Conservation (phyloP, 495 filamentous ascomycete species). For the Delitschia confertaspora region DNA sequence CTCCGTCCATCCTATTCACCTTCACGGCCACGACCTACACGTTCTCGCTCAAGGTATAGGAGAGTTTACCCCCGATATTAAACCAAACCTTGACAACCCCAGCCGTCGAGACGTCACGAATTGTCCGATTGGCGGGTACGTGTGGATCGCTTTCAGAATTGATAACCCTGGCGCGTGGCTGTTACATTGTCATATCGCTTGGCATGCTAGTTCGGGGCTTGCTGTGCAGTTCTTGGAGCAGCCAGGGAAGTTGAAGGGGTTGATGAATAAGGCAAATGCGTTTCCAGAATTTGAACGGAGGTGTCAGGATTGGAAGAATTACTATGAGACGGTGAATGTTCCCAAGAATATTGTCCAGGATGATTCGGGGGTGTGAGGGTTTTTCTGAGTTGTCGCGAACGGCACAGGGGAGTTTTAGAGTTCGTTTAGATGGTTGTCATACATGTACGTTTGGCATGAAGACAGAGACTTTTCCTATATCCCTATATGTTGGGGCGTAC, state of each 20-base stretch:
- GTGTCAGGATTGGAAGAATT: no score
- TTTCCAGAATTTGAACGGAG: no score
- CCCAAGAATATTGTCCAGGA: conserved; percentile 7
- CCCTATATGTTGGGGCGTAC: no score
- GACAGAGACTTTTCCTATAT: no score
- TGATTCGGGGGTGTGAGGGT: conserved; percentile 13
- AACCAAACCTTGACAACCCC: conserved; percentile 13
- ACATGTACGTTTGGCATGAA: no score
- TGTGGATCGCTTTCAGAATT: conserved; percentile 13
- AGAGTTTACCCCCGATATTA: conserved; percentile 1
- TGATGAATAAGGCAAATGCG: conserved; percentile 1
- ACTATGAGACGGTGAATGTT: no score
- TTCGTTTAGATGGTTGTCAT: no score
- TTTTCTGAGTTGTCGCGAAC: no score
- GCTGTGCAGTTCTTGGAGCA: conserved; percentile 14
- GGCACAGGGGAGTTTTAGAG: no score
- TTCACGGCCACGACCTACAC: conserved; percentile 18
- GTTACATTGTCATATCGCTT: conserved; percentile 20
- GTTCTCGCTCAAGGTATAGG: conserved; percentile 13
- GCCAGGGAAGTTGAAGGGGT: conserved; percentile 4
- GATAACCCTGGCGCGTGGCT: conserved; percentile 20
- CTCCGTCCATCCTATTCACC: conserved; percentile 17
- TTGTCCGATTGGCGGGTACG: conserved; percentile 9
- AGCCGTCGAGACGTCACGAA: conserved; percentile 10
- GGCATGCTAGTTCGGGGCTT: conserved; percentile 11